Conservation (phyloP, 2,329 filamentous ascomycete genomes). For the Nemania sp. region DNA sequence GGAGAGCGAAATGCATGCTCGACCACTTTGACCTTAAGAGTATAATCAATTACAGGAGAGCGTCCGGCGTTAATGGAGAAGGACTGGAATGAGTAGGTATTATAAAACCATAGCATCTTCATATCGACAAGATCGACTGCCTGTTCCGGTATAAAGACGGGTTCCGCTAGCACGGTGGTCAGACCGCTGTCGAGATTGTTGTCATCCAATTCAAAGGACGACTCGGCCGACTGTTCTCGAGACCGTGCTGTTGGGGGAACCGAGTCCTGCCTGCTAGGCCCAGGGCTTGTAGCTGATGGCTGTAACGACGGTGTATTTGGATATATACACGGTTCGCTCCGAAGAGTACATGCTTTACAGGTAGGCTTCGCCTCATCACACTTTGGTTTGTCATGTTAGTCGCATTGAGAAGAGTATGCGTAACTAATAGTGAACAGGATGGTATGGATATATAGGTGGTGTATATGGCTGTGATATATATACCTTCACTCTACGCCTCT, state of each 20-base stretch:
- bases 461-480: background rate
- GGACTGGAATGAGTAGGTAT: slow-evolving; percentile 48
- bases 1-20: slow-evolving; percentile 54
- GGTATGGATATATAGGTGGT: no score
- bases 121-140: slow-evolving; percentile 49
- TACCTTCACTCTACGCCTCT: slow-evolving; percentile 54
- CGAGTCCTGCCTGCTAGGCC: background rate
- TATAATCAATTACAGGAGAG: slow-evolving; percentile 43
- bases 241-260: slow-evolving; percentile 4
- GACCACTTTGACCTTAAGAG: slow-evolving; percentile 52
- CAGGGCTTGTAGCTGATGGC: slow-evolving; percentile 2
- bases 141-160: slow-evolving; percentile 41
- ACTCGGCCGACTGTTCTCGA: slow-evolving; percentile 5
- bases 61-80: slow-evolving; percentile 48
- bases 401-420: background rate
- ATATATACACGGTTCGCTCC: slow-evolving; percentile 54
- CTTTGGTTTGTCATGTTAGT: slow-evolving; percentile 33
- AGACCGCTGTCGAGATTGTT: background rate
- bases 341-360: slow-evolving; percentile 53
- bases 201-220: background rate
- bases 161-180: slow-evolving; percentile 38
- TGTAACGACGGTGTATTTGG: slow-evolving; percentile 28
- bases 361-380: slow-evolving; percentile 56
- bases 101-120: slow-evolving; percentile 60
- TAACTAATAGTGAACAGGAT: no score